Evolutionary conservation across 2,329 filamentous ascomycete species (phyloP).

Genomic region (Curvularia verruculosa): DNA sequence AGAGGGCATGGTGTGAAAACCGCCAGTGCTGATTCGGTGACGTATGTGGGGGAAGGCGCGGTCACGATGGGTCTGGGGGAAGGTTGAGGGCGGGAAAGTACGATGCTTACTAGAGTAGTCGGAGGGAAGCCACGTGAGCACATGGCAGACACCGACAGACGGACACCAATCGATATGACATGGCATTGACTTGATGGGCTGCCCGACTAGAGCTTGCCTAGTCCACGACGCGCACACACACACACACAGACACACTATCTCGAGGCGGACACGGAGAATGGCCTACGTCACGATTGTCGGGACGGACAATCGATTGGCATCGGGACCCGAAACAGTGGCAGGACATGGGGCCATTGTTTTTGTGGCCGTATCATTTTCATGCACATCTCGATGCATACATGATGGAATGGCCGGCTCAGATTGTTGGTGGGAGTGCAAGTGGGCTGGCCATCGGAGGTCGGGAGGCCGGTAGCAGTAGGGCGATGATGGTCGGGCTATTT

Average conservation of each 20-base stretch:
- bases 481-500: constrained; percentile 10
- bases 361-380: not conserved
- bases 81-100: constrained; percentile 18
- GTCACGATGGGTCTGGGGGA: constrained; percentile 2
- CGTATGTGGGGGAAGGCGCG: constrained; percentile 20
- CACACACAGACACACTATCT: no score
- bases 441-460: constrained; percentile 7
- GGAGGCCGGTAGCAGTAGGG: not conserved
- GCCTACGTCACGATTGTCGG: constrained; percentile 1
- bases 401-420: not conserved
- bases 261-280: constrained; percentile 8
- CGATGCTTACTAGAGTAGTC: constrained; percentile 14
- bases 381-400: not conserved
- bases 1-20: not conserved
- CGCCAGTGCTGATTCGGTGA: constrained; percentile 11
- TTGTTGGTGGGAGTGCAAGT: not conserved
- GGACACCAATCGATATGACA: not conserved
- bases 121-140: constrained; percentile 28
- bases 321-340: not conserved
- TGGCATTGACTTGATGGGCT: not conserved
- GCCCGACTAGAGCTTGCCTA: constrained; percentile 1
- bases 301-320: not conserved
- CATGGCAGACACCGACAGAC: not conserved
- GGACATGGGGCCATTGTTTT: not conserved
- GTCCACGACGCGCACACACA: no score